Percentiles rank a stretch among this genome's conserved stretches.
Evolutionary conservation across 805 yeast species (phyloP).

Genomic region (Candida wancherniae): DNA sequence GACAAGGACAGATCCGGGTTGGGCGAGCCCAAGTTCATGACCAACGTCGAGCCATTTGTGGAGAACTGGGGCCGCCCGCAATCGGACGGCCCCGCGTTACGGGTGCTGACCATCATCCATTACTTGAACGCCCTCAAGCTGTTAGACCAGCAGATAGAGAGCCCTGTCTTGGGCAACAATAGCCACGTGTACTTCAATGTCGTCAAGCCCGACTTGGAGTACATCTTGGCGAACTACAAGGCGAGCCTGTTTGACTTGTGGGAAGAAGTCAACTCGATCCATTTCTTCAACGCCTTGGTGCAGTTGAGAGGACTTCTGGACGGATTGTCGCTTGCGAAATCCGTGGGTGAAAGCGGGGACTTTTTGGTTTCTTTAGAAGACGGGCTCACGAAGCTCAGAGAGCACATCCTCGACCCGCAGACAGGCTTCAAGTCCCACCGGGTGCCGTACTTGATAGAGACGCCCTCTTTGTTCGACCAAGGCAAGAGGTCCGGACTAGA

Average conservation of each 20-base stretch:
- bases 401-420: conserved; percentile 32
- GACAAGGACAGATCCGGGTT: conserved; percentile 45
- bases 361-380: conserved; percentile 26
- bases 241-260: conserved; percentile 77
- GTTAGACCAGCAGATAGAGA: conserved; percentile 17
- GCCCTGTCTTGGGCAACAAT: conserved; percentile 23
- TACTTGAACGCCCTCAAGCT: conserved; percentile 44
- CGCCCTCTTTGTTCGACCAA: conserved; percentile 44
- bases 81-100: conserved; percentile 87
- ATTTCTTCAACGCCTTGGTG: conserved; percentile 73
- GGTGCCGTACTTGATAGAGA: conserved; percentile 62
- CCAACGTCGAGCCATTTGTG: conserved; percentile 58
- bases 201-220: conserved; percentile 66
- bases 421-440: conserved; percentile 32
- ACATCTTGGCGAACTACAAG: conserved; percentile 58
- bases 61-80: conserved; percentile 93
- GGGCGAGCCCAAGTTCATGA: conserved; percentile 87
- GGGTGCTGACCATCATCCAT: conserved; percentile 59
- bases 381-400: conserved; percentile 23
- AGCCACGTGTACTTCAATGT: conserved; percentile 47
- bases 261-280: conserved; percentile 80
- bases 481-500: conserved; percentile 69
- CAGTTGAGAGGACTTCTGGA: conserved; percentile 65
- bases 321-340: conserved; percentile 42
- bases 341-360: conserved; percentile 20